Percentiles rank a stretch among this genome's conserved stretches.
These are phyloP conservation scores for Globomyces pollinis-pini DNA, from an alignment of 192 early-diverging fungal genomes.

Conservation along the genomic window DNA sequence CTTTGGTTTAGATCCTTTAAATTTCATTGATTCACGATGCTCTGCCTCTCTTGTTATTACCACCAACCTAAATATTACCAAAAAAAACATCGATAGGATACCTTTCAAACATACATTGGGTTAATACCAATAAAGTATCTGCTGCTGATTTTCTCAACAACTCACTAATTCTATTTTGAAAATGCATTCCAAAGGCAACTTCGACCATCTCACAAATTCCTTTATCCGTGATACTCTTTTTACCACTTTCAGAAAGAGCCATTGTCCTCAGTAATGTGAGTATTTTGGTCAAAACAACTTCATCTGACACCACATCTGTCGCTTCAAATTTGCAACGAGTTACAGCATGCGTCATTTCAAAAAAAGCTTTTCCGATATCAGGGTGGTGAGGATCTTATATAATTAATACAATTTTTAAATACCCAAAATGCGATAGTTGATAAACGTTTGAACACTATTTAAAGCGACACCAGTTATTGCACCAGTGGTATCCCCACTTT, in stretches of 20 bases:
- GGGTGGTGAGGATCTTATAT: constrained; percentile 60
- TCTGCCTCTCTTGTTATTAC: background rate
- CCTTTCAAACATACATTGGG: constrained; percentile 68
- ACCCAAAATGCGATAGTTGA: constrained; percentile 74
- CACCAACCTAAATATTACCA: constrained; percentile 19
- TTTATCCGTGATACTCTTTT: constrained; percentile 77
- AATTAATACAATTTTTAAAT: constrained; percentile 13
- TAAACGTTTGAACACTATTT: constrained; percentile 80
- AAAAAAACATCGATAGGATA: no score
- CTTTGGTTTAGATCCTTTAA: background rate
- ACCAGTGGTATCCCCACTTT: constrained; percentile 87
- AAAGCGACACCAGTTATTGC: constrained; percentile 91
- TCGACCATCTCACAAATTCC: constrained; percentile 96
- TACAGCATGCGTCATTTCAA: constrained; percentile 67
- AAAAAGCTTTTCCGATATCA: constrained; percentile 61
- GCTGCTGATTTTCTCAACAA: constrained; percentile 68
- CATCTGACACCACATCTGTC: constrained; percentile 86
- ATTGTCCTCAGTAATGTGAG: constrained; percentile 72
- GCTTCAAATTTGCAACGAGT: constrained; percentile 96
- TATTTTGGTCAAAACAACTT: constrained; percentile 86
- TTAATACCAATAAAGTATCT: constrained; percentile 67
- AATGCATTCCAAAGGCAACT: constrained; percentile 93
- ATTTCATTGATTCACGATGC: background rate
- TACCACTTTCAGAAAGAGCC: constrained; percentile 52
- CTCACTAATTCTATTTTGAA: constrained; percentile 84